These are phyloP conservation scores for Boletus sp. DNA, from an alignment of 1,284 basidiomycete species.

Conservation along the genomic window DNA sequence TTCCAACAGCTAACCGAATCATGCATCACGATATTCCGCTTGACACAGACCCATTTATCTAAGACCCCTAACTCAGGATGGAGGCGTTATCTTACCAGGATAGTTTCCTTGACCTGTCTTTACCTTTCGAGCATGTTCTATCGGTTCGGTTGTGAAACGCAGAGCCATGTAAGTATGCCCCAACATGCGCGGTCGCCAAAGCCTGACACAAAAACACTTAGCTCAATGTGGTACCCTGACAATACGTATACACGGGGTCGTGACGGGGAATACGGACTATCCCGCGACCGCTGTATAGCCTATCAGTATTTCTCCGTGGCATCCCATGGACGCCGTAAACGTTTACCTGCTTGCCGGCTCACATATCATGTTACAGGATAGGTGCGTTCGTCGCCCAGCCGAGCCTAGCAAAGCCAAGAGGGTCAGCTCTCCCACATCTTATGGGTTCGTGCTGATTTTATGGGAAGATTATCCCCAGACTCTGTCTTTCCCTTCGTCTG, in stretches of 20 bases:
- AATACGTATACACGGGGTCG: too few species aligned
- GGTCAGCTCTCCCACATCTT: slow-evolving; percentile 27
- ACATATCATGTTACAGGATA: too few species aligned
- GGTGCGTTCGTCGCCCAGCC: too few species aligned
- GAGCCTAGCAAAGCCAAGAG: slow-evolving; percentile 6
- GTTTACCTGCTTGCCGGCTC: too few species aligned
- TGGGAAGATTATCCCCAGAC: slow-evolving; percentile 20
- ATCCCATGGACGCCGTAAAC: too few species aligned
- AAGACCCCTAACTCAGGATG: background rate
- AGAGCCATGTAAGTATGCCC: background rate
- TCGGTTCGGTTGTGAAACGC: background rate
- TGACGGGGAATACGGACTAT: too few species aligned
- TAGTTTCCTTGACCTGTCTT: background rate
- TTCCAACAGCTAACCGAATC: background rate
- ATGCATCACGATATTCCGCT: background rate
- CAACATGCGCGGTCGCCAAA: background rate
- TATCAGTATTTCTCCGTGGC: too few species aligned
- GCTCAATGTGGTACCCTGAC: too few species aligned
- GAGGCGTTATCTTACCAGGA: background rate
- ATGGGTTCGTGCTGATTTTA: slow-evolving; percentile 14
- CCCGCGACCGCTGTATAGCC: too few species aligned
- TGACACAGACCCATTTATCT: background rate
- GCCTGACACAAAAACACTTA: background rate
- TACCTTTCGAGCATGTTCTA: background rate
- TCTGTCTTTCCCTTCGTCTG: slow-evolving; percentile 14